Evolutionary conservation across 2,329 filamentous ascomycete species (phyloP), one percentile per base, ranked within the genome.

Genomic region (Ustulina deusta): DNA sequence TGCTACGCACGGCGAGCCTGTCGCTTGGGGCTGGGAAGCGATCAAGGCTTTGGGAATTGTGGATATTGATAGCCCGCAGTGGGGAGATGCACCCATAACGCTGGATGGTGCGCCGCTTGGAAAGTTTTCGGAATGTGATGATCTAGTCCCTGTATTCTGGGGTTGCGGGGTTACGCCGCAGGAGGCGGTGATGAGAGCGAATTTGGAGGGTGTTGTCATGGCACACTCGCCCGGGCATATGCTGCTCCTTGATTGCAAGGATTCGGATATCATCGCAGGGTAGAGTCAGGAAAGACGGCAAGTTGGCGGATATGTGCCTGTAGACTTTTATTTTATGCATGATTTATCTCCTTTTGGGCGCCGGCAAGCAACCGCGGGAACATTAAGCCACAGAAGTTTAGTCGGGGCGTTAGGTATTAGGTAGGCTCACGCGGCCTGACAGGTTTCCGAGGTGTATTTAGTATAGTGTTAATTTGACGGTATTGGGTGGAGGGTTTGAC

Each of bases 121-220:
- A 13, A 75, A 78, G 29, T n/a, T 56, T 15, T 63, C 75, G 1
- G 71, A 75, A 17, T 77, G 76, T 15, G 78, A 81, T 15, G 80
- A 83, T 1, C 79, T 83, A 29, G 80, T 89, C 34, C 86, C 86
- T 0, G 83, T 88, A 3, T 89, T 89, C 70, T 87, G 89, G 87
- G 89, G 87, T 0, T 91, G 89, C 73, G 89, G 89, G 38, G 88
- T 91, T 11, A 91, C 89, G 42, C 88, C 89, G 1, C 89, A 91
- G 74, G 85, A 89, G 73, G 88, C 87, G 15, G 86, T 91, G 1
- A 85, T 89, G 82, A 81, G 80, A 64, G 86, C 87, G 5, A 78
- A 76, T 7, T 73, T 89, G 52, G 73, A 85, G 54, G 89, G 89
- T 0, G 80, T 81, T 1, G 81, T 90, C 1, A 87, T 91, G 81